Evolutionary conservation across 805 yeast genomes (phyloP), one percentile per base, ranked within the genome.

Genomic region (Saturnispora mendoncae): DNA sequence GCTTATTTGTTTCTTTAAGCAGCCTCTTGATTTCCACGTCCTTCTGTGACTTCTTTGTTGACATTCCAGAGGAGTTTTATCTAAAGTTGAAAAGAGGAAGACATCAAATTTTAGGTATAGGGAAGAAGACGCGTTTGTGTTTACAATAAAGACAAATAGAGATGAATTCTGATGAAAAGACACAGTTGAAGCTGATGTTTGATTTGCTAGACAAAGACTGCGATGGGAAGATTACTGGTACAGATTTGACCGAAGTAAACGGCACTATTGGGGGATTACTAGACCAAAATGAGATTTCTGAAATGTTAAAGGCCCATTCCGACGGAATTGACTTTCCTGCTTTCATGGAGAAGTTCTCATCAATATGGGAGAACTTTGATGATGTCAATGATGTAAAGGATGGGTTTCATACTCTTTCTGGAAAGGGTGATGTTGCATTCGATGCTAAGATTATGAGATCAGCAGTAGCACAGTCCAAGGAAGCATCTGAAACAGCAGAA

Each of bases 201-300:
- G 76, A 84, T 23, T 58, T 84, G 50, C 74, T 88, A 6, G 96
- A 88, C 54, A 81, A 81, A 28, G 90, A 88, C 46, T 77, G 80
- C 20, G 94, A 87, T 52, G 85, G 86, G 2, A 54, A 59, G 4
- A 76, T 84, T 33, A 64, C 80, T 1, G 53, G 59, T 24, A 57
- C 65, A 1, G 92, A 84, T 57, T 53, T 88, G 41, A 64, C 61
- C 29, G 66, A 70, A 24, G 13, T 36, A 8, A 69, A 76, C 46
- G 64, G 69, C 31, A 70, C 73, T 9, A 48, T 80, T 13, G 83
- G 80, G 10, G 68, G 73, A 36, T 62, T 61, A 2, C 54, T 61
- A 2, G 53, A 61, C 4, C 71, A 69, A 9, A 60, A 61, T 0
- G 67, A 71, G 13, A 51, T 80, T 4, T 51, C 61, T 1, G 41